Evolutionary conservation across 179 eudicot genomes (phyloP).

Genomic region (Carnegiea gigantea): DNA sequence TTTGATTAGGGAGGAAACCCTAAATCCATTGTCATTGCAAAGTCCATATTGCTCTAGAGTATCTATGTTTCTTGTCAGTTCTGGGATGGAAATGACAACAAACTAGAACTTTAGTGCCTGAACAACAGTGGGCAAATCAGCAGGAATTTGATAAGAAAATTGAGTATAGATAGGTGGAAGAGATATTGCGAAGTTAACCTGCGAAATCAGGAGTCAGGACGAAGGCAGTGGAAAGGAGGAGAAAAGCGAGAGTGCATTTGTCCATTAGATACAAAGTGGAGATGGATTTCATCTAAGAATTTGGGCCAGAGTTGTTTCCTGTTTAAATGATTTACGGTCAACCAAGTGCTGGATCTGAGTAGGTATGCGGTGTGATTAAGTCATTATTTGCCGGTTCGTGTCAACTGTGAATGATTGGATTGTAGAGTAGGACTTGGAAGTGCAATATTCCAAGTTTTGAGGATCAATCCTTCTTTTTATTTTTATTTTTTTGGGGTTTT

Average conservation of each 20-base stretch:
- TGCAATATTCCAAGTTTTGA: not conserved
- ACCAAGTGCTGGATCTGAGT: not conserved
- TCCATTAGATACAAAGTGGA: not conserved
- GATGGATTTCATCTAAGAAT: not conserved
- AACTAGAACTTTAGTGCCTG: not conserved
- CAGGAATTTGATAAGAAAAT: not conserved
- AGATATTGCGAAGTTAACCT: not conserved
- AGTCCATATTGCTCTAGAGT: not conserved
- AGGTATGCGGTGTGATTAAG: not conserved
- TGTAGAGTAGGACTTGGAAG: not conserved
- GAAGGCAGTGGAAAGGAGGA: not conserved
- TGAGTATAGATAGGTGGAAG: not conserved
- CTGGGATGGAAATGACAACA: not conserved
- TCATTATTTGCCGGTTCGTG: not conserved
- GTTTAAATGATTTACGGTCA: not conserved
- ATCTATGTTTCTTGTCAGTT: conserved; percentile 1
- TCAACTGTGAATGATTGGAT: not conserved
- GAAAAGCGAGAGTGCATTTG: not conserved
- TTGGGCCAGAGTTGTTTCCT: conserved; percentile 3
- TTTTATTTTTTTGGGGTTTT: not conserved
- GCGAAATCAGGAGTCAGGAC: not conserved
- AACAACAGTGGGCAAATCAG: conserved; percentile 2
- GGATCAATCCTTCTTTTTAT: not conserved
- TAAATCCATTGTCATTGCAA: not conserved
- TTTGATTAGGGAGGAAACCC: conserved; percentile 19